Percentiles rank a stretch among this genome's conserved stretches.
These are phyloP conservation scores for Myriosclerotinia duriaeana DNA, from an alignment of 2,329 filamentous ascomycete species.

Conservation along the genomic window DNA sequence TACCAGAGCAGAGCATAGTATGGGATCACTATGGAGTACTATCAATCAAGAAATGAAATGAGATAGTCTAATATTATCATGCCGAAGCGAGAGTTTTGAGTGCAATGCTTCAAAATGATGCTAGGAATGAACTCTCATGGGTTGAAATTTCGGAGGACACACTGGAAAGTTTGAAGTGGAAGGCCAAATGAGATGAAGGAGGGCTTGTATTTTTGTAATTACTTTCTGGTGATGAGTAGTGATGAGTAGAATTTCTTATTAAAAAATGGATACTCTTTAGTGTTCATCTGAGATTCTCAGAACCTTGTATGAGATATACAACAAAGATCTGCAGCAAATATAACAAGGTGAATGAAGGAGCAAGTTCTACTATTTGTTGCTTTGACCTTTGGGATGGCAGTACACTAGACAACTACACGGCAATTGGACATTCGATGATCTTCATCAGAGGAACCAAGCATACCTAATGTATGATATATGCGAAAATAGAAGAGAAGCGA, in stretches of 20 bases:
- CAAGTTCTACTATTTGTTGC: no score
- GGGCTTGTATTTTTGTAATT: not conserved
- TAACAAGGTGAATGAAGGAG: not conserved
- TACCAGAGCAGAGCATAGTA: not conserved
- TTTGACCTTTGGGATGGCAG: no score
- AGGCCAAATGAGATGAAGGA: not conserved
- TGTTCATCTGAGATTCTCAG: not conserved
- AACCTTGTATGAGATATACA: not conserved
- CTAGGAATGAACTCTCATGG: not conserved
- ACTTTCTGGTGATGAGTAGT: not conserved
- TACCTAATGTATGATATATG: not conserved
- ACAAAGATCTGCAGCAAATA: not conserved
- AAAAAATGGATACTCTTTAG: not conserved
- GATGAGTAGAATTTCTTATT: not conserved
- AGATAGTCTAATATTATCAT: not conserved
- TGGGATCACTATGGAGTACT: not conserved
- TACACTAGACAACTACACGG: no score
- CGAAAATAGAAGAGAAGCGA: not conserved
- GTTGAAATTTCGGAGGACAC: not conserved
- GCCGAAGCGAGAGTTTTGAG: not conserved
- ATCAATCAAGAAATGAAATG: constrained; percentile 1
- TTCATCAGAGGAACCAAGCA: no score
- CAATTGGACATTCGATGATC: no score
- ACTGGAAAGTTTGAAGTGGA: not conserved
- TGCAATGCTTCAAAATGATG: not conserved